Percentiles rank a stretch among this genome's conserved stretches.
Conservation (phyloP, 2,329 filamentous ascomycete genomes). For the Colletotrichum theobromicola region DNA sequence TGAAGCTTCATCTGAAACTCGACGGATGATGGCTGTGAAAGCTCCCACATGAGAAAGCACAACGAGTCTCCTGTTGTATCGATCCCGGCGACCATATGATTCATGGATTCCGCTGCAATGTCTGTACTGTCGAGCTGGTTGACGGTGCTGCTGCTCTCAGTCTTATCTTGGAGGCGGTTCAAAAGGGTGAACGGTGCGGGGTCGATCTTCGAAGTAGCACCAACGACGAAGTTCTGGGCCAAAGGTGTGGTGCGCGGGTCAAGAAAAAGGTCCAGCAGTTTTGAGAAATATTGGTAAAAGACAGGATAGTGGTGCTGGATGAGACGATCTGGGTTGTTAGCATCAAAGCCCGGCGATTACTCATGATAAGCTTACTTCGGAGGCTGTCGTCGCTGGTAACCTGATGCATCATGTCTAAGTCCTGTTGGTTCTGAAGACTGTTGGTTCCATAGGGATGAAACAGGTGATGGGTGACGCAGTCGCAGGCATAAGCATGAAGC, state of each 20-base stretch:
- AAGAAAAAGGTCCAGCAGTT: conserved; percentile 53
- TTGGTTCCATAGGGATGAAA: conserved; percentile 70
- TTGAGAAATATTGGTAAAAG: conserved; percentile 52
- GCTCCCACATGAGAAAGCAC: conserved; percentile 74
- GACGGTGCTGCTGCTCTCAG: conserved; percentile 41
- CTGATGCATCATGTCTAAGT: conserved; percentile 71
- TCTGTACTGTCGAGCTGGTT: conserved; percentile 58
- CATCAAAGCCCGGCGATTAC: neutral
- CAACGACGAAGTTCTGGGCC: conserved; percentile 63
- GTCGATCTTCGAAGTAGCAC: conserved; percentile 50
- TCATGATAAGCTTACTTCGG: conserved; percentile 53
- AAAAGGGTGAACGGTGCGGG: conserved; percentile 62
- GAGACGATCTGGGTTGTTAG: conserved; percentile 54
- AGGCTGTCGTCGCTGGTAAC: conserved; percentile 71
- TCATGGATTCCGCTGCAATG: conserved; percentile 72
- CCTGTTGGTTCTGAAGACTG: conserved; percentile 58
- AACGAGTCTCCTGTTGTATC: conserved; percentile 74
- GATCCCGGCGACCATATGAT: conserved; percentile 75
- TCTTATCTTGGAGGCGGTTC: conserved; percentile 60
- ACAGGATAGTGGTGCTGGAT: conserved; percentile 61
- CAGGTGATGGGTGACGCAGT: conserved; percentile 71
- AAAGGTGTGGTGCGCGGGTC: conserved; percentile 62
- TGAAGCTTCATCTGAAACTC: conserved; percentile 56
- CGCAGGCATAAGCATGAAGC: conserved; percentile 72
- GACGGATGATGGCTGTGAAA: conserved; percentile 63